These are phyloP conservation scores for Coemansia sp. DNA, from an alignment of 192 early-diverging fungal species.

Conservation along the genomic window DNA sequence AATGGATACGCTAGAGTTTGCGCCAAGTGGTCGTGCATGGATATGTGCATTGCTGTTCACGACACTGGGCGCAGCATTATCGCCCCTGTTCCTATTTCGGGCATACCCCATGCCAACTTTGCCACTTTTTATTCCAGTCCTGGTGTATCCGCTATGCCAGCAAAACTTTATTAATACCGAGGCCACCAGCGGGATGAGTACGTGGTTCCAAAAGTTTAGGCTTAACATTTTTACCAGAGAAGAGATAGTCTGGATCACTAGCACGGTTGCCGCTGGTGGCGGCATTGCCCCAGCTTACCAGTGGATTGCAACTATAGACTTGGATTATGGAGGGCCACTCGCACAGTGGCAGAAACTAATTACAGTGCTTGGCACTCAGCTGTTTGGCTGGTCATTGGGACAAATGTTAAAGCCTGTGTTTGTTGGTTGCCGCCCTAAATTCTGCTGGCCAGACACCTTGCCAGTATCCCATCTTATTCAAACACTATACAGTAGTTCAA, in stretches of 20 bases:
- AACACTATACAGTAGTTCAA: conserved; percentile 13
- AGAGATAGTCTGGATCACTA: conserved; percentile 46
- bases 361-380: conserved; percentile 34
- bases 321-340: conserved; percentile 33
- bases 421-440: conserved; percentile 25
- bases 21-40: conserved; percentile 32
- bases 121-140: conserved; percentile 37
- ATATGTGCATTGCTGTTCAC: conserved; percentile 32
- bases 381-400: conserved; percentile 45
- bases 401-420: conserved; percentile 35
- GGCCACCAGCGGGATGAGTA: neutral
- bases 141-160: conserved; percentile 34
- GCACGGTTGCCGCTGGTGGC: conserved; percentile 44
- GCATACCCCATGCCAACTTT: conserved; percentile 42
- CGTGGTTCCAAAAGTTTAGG: neutral
- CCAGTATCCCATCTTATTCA: conserved; percentile 42
- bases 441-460: conserved; percentile 39
- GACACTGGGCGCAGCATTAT: conserved; percentile 21
- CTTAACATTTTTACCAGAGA: conserved; percentile 18
- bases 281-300: conserved; percentile 48
- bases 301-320: conserved; percentile 44
- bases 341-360: conserved; percentile 32
- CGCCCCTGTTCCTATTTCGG: conserved; percentile 43
- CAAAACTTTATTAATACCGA: neutral
- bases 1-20: conserved; percentile 2